phyloP scores from a whole-genome alignment of 2,329 filamentous ascomycete genomes.

The Lasiodiplodia citricola region DNA sequence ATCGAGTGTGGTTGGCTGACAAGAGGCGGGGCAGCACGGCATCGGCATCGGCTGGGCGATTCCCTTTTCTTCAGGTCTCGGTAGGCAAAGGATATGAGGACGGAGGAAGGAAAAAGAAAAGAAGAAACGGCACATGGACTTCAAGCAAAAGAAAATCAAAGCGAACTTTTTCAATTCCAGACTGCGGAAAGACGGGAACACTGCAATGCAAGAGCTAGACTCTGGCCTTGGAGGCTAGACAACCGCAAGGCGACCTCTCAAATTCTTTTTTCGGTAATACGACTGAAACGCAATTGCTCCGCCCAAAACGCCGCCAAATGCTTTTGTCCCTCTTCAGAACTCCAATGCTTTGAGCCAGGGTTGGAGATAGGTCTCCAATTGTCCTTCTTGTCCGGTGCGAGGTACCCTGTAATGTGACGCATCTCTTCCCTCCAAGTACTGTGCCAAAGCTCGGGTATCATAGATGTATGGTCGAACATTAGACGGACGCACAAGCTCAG shows the following conservation, averaged over 20 bases:
- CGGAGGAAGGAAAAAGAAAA: background rate
- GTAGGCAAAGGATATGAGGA: background rate
- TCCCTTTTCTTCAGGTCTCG: background rate
- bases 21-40: background rate
- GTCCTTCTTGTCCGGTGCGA: background rate
- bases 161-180: background rate
- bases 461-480: background rate
- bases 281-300: background rate
- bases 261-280: background rate
- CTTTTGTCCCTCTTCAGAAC: conserved; percentile 2
- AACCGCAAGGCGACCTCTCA: background rate
- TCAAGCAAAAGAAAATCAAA: background rate
- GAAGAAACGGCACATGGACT: background rate
- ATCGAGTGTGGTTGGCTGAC: background rate
- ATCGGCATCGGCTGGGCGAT: background rate
- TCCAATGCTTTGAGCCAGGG: conserved; percentile 1
- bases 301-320: conserved; percentile 21
- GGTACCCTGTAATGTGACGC: background rate
- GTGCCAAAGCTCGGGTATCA: conserved; percentile 6
- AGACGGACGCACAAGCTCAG: background rate
- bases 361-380: background rate
- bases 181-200: background rate
- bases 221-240: background rate
- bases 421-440: background rate
- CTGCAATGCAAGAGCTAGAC: background rate